Evolutionary conservation across 1,284 basidiomycete species (phyloP).

Genomic region (Dichomitus squalens): DNA sequence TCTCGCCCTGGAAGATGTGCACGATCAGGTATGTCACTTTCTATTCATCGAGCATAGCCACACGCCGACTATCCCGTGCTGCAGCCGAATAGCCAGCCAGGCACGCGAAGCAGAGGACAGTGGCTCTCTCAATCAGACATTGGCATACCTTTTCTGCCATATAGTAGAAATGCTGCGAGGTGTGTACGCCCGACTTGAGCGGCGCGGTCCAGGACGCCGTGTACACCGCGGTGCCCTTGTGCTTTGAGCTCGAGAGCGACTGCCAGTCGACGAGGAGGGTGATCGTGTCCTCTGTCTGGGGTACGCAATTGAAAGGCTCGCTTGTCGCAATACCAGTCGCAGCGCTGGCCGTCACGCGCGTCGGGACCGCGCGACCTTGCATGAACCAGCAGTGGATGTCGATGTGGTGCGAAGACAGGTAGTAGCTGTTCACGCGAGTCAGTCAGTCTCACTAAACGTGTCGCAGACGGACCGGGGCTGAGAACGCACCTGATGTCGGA

Average conservation of each 20-base stretch:
- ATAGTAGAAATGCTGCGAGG: constrained; percentile 93
- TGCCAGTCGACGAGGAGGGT: constrained; percentile 94
- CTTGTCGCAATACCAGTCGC: constrained; percentile 88
- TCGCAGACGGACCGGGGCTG: background rate
- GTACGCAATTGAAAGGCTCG: constrained; percentile 83
- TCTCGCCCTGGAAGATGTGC: constrained; percentile 70
- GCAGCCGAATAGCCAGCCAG: background rate
- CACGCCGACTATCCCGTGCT: background rate
- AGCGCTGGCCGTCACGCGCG: constrained; percentile 85
- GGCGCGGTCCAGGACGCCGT: constrained; percentile 91
- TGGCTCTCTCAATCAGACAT: background rate
- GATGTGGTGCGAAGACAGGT: constrained; percentile 93
- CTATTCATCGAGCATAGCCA: background rate
- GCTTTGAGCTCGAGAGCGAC: constrained; percentile 67
- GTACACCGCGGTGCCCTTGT: constrained; percentile 84
- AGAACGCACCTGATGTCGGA: constrained; percentile 76
- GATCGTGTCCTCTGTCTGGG: constrained; percentile 91
- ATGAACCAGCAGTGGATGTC: constrained; percentile 93
- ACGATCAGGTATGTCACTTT: constrained; percentile 1
- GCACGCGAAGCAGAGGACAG: background rate
- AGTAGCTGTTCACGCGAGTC: constrained; percentile 60
- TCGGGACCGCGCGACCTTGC: constrained; percentile 77
- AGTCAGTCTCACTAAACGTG: background rate
- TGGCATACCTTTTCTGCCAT: constrained; percentile 83
- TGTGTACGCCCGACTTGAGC: constrained; percentile 77